Conservation (phyloP, 345 rosid genomes). For the Linum usitatissimum region DNA sequence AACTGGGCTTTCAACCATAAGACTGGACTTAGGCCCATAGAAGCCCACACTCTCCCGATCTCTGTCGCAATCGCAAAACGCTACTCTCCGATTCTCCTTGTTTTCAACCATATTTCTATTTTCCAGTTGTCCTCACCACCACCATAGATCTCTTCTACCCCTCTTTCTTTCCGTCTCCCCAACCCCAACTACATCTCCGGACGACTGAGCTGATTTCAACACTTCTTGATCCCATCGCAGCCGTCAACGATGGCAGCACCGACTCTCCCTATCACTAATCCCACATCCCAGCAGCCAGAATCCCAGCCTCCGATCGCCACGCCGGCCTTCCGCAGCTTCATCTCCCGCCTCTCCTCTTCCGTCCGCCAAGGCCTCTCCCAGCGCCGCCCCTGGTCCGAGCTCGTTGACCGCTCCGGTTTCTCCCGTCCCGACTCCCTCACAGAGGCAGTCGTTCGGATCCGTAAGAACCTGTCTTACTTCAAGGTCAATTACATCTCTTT, state of each 20-base stretch:
- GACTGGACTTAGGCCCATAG: too few relatives aligned
- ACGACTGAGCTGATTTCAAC: slow-evolving; percentile 1
- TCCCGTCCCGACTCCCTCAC: slow-evolving; percentile 49
- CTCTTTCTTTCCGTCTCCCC: not conserved
- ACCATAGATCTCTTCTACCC: not conserved
- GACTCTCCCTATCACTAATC: slow-evolving; percentile 42
- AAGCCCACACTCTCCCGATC: too few relatives aligned
- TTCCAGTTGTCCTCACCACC: too few relatives aligned
- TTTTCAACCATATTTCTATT: too few relatives aligned
- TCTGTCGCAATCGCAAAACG: too few relatives aligned
- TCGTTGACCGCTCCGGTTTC: slow-evolving; percentile 50
- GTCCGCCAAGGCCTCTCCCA: slow-evolving; percentile 62
- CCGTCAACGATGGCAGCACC: slow-evolving; percentile 38
- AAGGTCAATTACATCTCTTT: slow-evolving; percentile 61
- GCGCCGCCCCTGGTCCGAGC: slow-evolving; percentile 75
- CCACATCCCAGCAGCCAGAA: slow-evolving; percentile 21
- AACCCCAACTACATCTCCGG: not conserved
- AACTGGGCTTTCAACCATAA: too few relatives aligned
- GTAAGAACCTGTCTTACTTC: slow-evolving; percentile 50
- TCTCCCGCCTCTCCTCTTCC: slow-evolving; percentile 58
- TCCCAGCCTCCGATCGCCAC: slow-evolving; percentile 63
- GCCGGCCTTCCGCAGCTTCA: slow-evolving; percentile 59
- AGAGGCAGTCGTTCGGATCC: slow-evolving; percentile 64
- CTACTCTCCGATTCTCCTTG: too few relatives aligned
- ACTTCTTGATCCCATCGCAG: slow-evolving; percentile 12